phyloP scores from a whole-genome alignment of 2,329 filamentous ascomycete species.

The Trichothecium sympodiale region DNA sequence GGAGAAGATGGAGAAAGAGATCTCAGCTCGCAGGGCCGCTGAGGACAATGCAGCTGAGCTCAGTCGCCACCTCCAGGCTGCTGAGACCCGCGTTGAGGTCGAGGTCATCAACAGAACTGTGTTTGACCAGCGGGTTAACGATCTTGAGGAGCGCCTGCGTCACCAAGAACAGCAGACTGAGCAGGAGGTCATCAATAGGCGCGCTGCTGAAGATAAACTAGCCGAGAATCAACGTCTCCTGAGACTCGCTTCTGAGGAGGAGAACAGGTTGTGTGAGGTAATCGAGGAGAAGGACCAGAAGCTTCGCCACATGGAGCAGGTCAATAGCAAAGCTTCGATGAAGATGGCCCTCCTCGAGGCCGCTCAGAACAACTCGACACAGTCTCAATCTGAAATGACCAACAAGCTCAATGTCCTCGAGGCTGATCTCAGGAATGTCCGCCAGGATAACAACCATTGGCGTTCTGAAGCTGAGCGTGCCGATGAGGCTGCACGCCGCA shows the following conservation, averaged over 20 bases:
- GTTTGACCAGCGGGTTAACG: constrained; percentile 49
- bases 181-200: constrained; percentile 49
- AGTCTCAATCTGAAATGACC: constrained; percentile 42
- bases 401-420: constrained; percentile 44
- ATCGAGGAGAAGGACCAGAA: constrained; percentile 60
- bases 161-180: constrained; percentile 53
- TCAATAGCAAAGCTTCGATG: constrained; percentile 43
- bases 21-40: constrained; percentile 34
- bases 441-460: constrained; percentile 50
- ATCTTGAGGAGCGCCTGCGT: constrained; percentile 58
- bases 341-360: constrained; percentile 58
- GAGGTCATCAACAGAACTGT: constrained; percentile 51
- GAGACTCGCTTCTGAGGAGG: constrained; percentile 60
- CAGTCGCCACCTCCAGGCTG: constrained; percentile 41
- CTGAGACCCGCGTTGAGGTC: constrained; percentile 47
- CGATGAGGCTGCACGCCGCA: constrained; percentile 37
- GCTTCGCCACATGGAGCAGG: constrained; percentile 48
- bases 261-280: constrained; percentile 53
- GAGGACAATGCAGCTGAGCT: constrained; percentile 44
- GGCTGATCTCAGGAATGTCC: constrained; percentile 40
- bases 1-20: constrained; percentile 36
- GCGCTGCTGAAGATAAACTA: constrained; percentile 60
- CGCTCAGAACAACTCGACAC: constrained; percentile 46
- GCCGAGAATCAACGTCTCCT: constrained; percentile 62
- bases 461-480: constrained; percentile 49